Evolutionary conservation across 176 grass and related monocot species (phyloP), one percentile per base, ranked within the genome.

Genomic region (Oryza coarctata): DNA sequence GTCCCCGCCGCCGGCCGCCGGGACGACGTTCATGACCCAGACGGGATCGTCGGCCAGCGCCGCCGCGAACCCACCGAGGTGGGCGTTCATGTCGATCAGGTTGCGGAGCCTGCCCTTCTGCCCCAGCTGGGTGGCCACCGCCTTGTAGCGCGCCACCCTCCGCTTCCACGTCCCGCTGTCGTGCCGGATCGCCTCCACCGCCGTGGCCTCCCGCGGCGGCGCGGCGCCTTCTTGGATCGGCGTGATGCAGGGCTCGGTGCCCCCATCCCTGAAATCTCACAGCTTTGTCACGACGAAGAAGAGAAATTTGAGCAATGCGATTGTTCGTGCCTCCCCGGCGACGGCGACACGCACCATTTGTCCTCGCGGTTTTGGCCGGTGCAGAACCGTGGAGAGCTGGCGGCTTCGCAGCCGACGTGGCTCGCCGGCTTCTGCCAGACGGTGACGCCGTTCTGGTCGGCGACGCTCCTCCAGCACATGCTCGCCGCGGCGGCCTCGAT

Each of bases 1-100:
- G 3, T 77, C 85, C n/a, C 35, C 22, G 4, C n/a, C 17, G 2
- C 78, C 78, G 25, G 66, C 20, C 3, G 79, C 71, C 26, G 90
- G 83, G 18, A 92, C 83, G 29, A 89, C 77, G 79, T 89, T 92
- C 86, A 92, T 84, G 68, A 92, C 86, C 90, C 90, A 92, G 39
- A 86, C 86, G 0, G 86, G 86, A 11, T 89, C 68, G 11, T 86
- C 83, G 25, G 85, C 31, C 39, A 92, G 18, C 27, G 86, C 86
- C 5, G 86, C 79, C 1, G 90, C 86, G 25, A 92, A 92, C 2
- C 90, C 83, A 0, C 75, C 90, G 8, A 84, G 74, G 3, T 1
- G 45, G 7, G 90, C 86, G 64, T 89, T 92, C 90, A 92, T 92
- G 79, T 92, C 90, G 68, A 89, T 86, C 74, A 92, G 58, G 60